Percentiles rank a stretch among this genome's conserved stretches.
phyloP scores from a whole-genome alignment of 129 eudicot species.

The Pulicaria dysenterica region DNA sequence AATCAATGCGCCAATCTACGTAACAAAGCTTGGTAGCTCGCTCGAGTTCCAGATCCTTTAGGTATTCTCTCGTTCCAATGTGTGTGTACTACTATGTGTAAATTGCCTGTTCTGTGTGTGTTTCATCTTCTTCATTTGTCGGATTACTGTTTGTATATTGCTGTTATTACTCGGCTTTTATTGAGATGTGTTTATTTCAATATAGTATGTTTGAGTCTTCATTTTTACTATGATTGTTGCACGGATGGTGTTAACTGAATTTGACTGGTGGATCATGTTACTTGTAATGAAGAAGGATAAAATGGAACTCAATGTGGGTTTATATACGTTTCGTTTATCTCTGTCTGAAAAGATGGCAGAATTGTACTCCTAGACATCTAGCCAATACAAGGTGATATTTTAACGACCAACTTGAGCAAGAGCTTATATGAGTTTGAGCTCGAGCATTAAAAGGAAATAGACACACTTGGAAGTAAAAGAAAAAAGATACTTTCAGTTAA shows the following conservation, averaged over 20 bases:
- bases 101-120: not conserved
- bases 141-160: not conserved
- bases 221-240: not conserved
- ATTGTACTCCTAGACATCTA: no score
- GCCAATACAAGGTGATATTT: no score
- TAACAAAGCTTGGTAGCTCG: not conserved
- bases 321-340: not conserved
- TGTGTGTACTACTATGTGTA: not conserved
- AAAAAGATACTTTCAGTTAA: not conserved
- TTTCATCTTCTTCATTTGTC: not conserved
- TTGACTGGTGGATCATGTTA: not conserved
- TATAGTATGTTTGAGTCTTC: not conserved
- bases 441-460: not conserved
- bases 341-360: no score
- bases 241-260: not conserved
- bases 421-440: no score
- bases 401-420: no score
- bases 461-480: not conserved
- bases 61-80: slow-evolving; percentile 3
- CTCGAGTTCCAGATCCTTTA: not conserved
- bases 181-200: not conserved
- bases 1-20: slow-evolving; percentile 3
- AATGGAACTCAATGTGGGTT: not conserved
- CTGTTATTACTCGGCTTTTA: not conserved
- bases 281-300: not conserved